phyloP scores from a whole-genome alignment of 805 yeast species.

The Candida easanensis region DNA sequence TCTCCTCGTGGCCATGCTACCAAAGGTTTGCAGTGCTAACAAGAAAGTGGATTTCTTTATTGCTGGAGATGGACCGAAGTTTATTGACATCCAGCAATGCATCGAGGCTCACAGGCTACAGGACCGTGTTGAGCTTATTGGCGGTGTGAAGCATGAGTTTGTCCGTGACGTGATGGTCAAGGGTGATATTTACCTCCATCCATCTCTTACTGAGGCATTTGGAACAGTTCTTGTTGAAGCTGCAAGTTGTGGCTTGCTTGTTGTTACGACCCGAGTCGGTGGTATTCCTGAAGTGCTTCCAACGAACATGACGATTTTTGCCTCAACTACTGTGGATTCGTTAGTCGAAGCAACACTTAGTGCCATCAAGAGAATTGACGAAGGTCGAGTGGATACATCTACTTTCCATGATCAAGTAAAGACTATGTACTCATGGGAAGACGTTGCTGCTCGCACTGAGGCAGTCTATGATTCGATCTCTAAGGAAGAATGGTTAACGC shows the following conservation, averaged over 20 bases:
- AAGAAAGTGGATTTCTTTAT: constrained; percentile 72
- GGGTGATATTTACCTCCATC: constrained; percentile 92
- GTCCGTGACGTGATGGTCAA: constrained; percentile 90
- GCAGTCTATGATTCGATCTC: constrained; percentile 63
- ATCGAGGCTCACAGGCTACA: constrained; percentile 82
- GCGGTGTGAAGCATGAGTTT: constrained; percentile 87
- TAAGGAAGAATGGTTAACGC: constrained; percentile 25
- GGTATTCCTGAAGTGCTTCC: constrained; percentile 98
- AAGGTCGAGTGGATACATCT: constrained; percentile 63
- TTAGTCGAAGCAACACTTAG: constrained; percentile 64
- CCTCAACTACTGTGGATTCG: constrained; percentile 84
- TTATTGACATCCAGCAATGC: constrained; percentile 92
- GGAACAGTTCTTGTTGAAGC: constrained; percentile 98
- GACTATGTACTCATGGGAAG: constrained; percentile 87
- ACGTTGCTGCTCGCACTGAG: constrained; percentile 85
- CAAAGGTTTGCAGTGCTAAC: constrained; percentile 66
- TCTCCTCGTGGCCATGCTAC: constrained; percentile 77
- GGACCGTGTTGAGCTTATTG: constrained; percentile 81
- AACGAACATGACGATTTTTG: constrained; percentile 86
- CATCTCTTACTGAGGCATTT: constrained; percentile 94
- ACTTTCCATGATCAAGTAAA: constrained; percentile 75
- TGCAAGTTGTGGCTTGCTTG: constrained; percentile 89
- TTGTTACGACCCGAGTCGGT: constrained; percentile 94
- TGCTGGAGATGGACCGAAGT: constrained; percentile 98
- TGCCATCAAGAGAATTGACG: constrained; percentile 64